These are phyloP conservation scores for Quercus dentata DNA, from an alignment of 306 rosid species.

Conservation along the genomic window DNA sequence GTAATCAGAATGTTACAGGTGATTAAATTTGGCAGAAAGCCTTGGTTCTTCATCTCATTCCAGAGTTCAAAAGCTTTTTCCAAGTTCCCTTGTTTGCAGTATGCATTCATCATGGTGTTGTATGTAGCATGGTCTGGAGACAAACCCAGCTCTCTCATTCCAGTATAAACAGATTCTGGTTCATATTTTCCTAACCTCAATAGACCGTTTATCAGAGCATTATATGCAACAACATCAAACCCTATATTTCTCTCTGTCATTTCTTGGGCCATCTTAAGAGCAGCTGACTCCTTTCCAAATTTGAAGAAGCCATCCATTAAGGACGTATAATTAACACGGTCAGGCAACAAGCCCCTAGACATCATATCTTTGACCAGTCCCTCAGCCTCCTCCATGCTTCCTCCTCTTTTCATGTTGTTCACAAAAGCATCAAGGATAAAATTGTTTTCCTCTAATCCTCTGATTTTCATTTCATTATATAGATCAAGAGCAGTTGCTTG, in stretches of 20 bases:
- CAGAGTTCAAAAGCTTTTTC: constrained; percentile 58
- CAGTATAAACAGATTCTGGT: constrained; percentile 52
- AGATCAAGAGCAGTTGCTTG: constrained; percentile 57
- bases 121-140: constrained; percentile 74
- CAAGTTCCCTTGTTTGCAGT: constrained; percentile 55
- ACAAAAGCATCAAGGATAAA: constrained; percentile 66
- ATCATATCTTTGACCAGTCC: constrained; percentile 49
- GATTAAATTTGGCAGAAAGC: constrained; percentile 51
- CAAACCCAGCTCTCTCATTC: constrained; percentile 68
- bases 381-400: constrained; percentile 66
- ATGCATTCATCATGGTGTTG: constrained; percentile 64
- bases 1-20: constrained; percentile 59
- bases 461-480: constrained; percentile 62
- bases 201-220: constrained; percentile 74
- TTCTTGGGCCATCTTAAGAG: constrained; percentile 67
- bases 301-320: constrained; percentile 79
- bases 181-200: constrained; percentile 71
- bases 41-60: constrained; percentile 76
- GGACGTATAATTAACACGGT: constrained; percentile 69
- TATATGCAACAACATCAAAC: constrained; percentile 81
- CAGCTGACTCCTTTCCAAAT: constrained; percentile 58
- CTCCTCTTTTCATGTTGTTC: constrained; percentile 65
- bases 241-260: constrained; percentile 54
- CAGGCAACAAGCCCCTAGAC: constrained; percentile 65
- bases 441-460: constrained; percentile 62